Evolutionary conservation across 805 yeast species (phyloP).

Genomic region (Candida loeiensis): DNA sequence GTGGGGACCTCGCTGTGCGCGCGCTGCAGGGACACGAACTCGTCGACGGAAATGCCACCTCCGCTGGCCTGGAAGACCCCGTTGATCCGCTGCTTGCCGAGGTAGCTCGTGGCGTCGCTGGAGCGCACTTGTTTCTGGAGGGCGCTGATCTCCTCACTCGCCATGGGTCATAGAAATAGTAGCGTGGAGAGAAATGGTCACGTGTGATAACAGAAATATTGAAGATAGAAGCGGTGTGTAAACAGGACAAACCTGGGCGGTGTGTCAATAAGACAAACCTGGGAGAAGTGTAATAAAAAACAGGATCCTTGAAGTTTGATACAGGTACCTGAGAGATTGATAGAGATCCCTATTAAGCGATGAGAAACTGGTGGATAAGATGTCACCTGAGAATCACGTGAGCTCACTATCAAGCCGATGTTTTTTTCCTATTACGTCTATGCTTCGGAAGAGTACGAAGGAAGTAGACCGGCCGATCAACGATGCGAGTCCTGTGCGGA

Average conservation of each 20-base stretch:
- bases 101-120: conserved; percentile 22
- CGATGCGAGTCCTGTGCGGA: conserved; percentile 43
- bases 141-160: background rate
- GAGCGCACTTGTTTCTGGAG: conserved; percentile 10
- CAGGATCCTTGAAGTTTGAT: too few relatives aligned
- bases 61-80: conserved; percentile 18
- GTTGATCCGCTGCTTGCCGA: conserved; percentile 23
- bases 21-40: background rate
- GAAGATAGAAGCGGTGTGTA: too few relatives aligned
- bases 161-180: background rate
- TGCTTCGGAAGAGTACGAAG: conserved; percentile 1
- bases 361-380: too few relatives aligned
- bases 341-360: too few relatives aligned
- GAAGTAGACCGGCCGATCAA: conserved; percentile 17
- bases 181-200: background rate
- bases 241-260: too few relatives aligned
- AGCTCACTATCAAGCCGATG: too few relatives aligned
- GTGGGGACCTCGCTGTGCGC: conserved; percentile 13
- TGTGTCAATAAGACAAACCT: too few relatives aligned
- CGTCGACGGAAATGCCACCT: background rate
- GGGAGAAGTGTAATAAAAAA: background rate
- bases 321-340: too few relatives aligned
- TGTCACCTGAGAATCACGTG: too few relatives aligned
- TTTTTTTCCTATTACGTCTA: background rate
- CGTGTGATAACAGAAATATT: too few relatives aligned